Conservation (phyloP, 2,329 filamentous ascomycete species). For the Nothopassalora personata region DNA sequence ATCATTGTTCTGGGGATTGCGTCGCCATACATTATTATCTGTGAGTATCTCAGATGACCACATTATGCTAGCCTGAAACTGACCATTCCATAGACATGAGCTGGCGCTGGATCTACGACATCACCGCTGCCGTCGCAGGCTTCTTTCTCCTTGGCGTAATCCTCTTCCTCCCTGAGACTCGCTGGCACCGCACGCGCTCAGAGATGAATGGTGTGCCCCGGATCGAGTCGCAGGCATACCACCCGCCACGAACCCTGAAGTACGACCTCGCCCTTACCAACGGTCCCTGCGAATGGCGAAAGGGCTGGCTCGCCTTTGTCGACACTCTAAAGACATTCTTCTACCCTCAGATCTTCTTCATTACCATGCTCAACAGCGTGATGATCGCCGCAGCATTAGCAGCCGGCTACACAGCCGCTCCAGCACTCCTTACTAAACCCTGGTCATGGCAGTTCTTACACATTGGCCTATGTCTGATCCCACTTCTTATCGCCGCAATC, state of each 20-base stretch:
- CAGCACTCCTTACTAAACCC: constrained; percentile 22
- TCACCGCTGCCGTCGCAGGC: constrained; percentile 22
- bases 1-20: constrained; percentile 28
- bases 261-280: constrained; percentile 25
- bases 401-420: constrained; percentile 24
- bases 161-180: constrained; percentile 28
- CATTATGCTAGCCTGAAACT: background rate
- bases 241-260: constrained; percentile 19
- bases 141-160: constrained; percentile 24
- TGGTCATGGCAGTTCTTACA: constrained; percentile 18
- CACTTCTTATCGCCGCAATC: constrained; percentile 24
- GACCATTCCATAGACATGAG: constrained; percentile 5
- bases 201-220: constrained; percentile 24
- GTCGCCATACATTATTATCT: constrained; percentile 28
- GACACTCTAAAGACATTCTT: constrained; percentile 30
- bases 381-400: constrained; percentile 29
- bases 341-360: constrained; percentile 32
- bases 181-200: constrained; percentile 24
- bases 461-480: constrained; percentile 21
- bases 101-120: constrained; percentile 30
- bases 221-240: constrained; percentile 6
- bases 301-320: constrained; percentile 24
- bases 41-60: background rate
- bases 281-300: constrained; percentile 20
- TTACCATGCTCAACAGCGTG: constrained; percentile 28